Conservation (phyloP, 1,139 yeast genomes). For the Saccharomycopsis hybrid region DNA sequence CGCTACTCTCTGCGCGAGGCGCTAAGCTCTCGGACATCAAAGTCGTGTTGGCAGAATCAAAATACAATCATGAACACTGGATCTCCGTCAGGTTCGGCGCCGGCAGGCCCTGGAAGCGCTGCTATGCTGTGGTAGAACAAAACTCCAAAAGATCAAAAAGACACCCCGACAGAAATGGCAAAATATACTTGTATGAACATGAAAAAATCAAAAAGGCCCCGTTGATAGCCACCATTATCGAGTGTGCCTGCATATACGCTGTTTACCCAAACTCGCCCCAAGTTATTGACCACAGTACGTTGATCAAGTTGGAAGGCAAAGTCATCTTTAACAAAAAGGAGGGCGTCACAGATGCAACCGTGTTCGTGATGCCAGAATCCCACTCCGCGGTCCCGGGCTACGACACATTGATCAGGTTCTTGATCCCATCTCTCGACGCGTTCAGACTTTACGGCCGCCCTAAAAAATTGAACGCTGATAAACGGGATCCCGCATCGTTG, state of each 20-base stretch:
- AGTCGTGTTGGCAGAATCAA: constrained; percentile 66
- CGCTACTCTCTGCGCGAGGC: constrained; percentile 71
- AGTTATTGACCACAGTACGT: constrained; percentile 78
- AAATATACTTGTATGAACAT: constrained; percentile 41
- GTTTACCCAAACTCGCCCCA: constrained; percentile 83
- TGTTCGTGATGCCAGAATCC: constrained; percentile 91
- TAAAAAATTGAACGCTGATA: constrained; percentile 77
- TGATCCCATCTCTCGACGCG: constrained; percentile 80
- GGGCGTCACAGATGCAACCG: constrained; percentile 67
- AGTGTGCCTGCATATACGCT: constrained; percentile 75
- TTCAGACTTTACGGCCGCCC: constrained; percentile 92
- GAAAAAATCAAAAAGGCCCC: constrained; percentile 66
- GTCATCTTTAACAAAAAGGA: constrained; percentile 57
- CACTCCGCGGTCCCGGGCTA: constrained; percentile 93
- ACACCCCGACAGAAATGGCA: constrained; percentile 33
- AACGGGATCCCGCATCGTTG: constrained; percentile 69
- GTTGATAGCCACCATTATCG: constrained; percentile 72
- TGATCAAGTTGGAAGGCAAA: constrained; percentile 81
- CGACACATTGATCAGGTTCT: constrained; percentile 83
- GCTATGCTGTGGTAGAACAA: constrained; percentile 90
- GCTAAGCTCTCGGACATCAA: constrained; percentile 67
- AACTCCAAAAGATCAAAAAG: constrained; percentile 27
- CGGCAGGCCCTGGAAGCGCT: constrained; percentile 97
- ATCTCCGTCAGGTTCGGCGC: constrained; percentile 89
- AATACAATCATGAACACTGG: constrained; percentile 89